Evolutionary conservation across 2,329 filamentous ascomycete species (phyloP).

Genomic region (Capronia americana): DNA sequence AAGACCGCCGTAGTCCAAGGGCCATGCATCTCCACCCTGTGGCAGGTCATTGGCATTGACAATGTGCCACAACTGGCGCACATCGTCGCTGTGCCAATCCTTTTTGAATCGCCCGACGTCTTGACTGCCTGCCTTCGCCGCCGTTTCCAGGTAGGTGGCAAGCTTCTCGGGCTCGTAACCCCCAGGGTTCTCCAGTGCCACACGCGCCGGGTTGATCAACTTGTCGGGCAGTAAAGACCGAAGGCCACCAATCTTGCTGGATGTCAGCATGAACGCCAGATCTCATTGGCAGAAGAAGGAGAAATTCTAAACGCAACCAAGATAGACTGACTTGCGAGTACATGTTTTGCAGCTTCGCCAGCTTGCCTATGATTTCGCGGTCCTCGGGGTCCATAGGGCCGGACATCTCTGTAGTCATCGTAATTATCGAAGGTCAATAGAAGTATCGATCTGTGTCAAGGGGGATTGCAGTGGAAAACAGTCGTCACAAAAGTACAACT

Average conservation of each 20-base stretch:
- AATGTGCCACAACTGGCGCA: conserved; percentile 49
- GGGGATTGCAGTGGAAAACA: not conserved
- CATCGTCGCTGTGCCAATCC: conserved; percentile 50
- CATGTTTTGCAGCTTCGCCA: conserved; percentile 39
- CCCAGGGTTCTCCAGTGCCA: conserved; percentile 47
- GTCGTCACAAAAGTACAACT: conserved; percentile 4
- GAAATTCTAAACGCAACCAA: not conserved
- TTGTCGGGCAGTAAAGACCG: conserved; percentile 50
- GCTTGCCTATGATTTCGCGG: conserved; percentile 34
- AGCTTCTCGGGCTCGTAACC: conserved; percentile 46
- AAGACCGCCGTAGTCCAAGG: conserved; percentile 49
- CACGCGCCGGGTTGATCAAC: conserved; percentile 49
- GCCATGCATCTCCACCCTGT: conserved; percentile 51
- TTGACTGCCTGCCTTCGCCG: conserved; percentile 46
- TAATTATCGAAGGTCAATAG: not conserved
- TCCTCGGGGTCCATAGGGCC: conserved; percentile 35
- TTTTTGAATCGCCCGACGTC: conserved; percentile 49
- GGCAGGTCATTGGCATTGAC: conserved; percentile 46
- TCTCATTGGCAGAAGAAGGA: conserved; percentile 5
- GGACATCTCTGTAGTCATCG: conserved; percentile 6
- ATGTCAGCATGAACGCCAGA: conserved; percentile 20
- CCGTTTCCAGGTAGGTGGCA: conserved; percentile 45
- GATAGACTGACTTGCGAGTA: conserved; percentile 34
- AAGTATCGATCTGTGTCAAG: not conserved
- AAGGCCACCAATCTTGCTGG: conserved; percentile 50